These are phyloP conservation scores for Aspergillus novoparasiticus DNA, from an alignment of 2,329 filamentous ascomycete species.

Conservation along the genomic window DNA sequence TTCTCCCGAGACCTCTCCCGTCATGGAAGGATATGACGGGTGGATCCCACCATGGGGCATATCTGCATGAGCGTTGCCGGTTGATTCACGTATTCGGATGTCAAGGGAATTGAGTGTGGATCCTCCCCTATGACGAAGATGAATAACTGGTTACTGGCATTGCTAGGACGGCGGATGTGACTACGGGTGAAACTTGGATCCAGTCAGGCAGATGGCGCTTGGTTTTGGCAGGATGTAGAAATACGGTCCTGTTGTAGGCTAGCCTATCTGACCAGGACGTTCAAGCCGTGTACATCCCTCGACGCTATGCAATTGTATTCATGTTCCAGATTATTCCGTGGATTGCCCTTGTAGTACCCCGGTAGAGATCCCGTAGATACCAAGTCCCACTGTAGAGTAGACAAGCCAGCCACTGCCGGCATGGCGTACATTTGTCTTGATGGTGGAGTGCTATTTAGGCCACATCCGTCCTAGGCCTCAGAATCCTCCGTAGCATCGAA, in stretches of 20 bases:
- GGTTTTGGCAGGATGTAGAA: constrained; percentile 2
- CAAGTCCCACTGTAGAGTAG: not conserved
- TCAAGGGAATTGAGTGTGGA: constrained; percentile 8
- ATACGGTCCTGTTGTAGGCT: constrained; percentile 3
- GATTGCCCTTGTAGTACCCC: constrained; percentile 2
- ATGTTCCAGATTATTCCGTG: not conserved
- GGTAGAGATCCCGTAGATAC: not conserved
- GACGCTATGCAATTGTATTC: constrained; percentile 8
- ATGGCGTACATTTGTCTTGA: not conserved
- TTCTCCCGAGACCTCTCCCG: constrained; percentile 15
- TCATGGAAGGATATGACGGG: constrained; percentile 11
- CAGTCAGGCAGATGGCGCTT: not conserved
- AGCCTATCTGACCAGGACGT: not conserved
- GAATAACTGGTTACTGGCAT: constrained; percentile 16
- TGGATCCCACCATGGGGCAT: constrained; percentile 12
- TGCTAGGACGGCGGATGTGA: constrained; percentile 15
- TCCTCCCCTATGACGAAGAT: constrained; percentile 17
- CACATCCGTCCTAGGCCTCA: not conserved
- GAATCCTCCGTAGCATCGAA: not conserved
- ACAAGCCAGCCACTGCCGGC: not conserved
- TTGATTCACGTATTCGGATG: constrained; percentile 17
- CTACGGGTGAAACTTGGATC: constrained; percentile 7
- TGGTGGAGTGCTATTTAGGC: not conserved
- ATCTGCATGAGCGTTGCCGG: constrained; percentile 18
- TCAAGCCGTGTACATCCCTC: constrained; percentile 10